These are phyloP conservation scores for Mortierella sp. DNA, from an alignment of 371 early-diverging fungal genomes.

Conservation along the genomic window DNA sequence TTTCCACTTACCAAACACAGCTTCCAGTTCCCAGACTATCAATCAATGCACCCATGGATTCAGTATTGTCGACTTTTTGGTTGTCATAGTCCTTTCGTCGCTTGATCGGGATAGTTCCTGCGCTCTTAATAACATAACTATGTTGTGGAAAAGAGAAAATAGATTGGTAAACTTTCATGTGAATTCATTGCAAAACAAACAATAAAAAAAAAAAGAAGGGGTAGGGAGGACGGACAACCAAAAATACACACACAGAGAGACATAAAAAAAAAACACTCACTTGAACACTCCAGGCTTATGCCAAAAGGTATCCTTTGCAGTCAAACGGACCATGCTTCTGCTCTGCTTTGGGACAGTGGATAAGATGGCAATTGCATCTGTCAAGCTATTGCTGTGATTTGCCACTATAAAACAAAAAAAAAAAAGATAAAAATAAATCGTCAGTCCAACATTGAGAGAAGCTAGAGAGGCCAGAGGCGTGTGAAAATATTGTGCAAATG, in stretches of 20 bases:
- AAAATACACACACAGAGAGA: neutral
- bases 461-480: no score
- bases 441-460: no score
- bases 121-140: constrained; percentile 51
- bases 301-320: constrained; percentile 57
- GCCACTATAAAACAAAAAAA: constrained; percentile 28
- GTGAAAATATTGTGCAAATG: no score
- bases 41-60: constrained; percentile 43
- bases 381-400: constrained; percentile 54
- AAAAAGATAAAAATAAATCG: no score
- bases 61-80: constrained; percentile 49
- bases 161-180: neutral
- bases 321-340: constrained; percentile 49
- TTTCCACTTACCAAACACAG: constrained; percentile 51
- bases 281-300: constrained; percentile 51
- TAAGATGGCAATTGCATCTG: constrained; percentile 49
- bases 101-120: constrained; percentile 52
- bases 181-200: neutral
- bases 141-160: neutral
- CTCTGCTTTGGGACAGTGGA: constrained; percentile 46
- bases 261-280: constrained; percentile 7
- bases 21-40: constrained; percentile 49
- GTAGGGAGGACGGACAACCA: neutral
- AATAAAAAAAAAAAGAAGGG: neutral
- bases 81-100: constrained; percentile 52